A percentile compares a stretch with the other conserved stretches of the same genome.
Evolutionary conservation across 495 filamentous ascomycete genomes (phyloP).

Genomic region (Penicillium malachiteum): DNA sequence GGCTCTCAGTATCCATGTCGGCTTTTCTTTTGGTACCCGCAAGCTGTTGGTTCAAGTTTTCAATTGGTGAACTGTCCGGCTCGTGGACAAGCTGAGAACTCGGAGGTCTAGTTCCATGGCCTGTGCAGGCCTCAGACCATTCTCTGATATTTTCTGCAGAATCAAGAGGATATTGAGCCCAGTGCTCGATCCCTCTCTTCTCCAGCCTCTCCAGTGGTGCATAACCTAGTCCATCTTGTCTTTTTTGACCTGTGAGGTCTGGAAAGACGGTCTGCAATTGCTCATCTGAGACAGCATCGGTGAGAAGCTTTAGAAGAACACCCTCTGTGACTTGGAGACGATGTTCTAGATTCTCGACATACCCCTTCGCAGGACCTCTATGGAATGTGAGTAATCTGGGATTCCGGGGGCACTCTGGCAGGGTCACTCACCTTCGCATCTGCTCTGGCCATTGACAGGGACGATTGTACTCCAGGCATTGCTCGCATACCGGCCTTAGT

Average conservation of each 20-base stretch:
- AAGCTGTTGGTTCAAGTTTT: background rate
- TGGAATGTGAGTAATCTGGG: background rate
- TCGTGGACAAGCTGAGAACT: background rate
- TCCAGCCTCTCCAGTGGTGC: conserved; percentile 25
- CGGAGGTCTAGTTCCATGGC: background rate
- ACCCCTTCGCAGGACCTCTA: conserved; percentile 42
- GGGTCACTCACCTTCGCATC: conserved; percentile 30
- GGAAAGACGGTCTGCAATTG: conserved; percentile 26
- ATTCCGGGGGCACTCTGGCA: background rate
- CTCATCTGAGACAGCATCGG: conserved; percentile 26
- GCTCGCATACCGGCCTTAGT: conserved; percentile 35
- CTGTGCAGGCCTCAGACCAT: conserved; percentile 34
- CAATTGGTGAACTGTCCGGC: background rate
- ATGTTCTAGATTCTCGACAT: conserved; percentile 40
- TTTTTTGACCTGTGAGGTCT: background rate
- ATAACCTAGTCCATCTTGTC: conserved; percentile 6
- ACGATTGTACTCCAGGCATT: conserved; percentile 37
- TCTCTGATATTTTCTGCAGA: conserved; percentile 31
- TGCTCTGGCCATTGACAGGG: conserved; percentile 43
- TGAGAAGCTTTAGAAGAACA: conserved; percentile 30
- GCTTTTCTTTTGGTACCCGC: background rate
- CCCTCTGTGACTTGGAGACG: conserved; percentile 40
- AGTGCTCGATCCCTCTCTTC: conserved; percentile 36
- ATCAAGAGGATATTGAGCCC: conserved; percentile 37
- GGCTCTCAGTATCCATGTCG: background rate